Conservation (phyloP, 495 filamentous ascomycete genomes). For the Neurospora sp. region DNA sequence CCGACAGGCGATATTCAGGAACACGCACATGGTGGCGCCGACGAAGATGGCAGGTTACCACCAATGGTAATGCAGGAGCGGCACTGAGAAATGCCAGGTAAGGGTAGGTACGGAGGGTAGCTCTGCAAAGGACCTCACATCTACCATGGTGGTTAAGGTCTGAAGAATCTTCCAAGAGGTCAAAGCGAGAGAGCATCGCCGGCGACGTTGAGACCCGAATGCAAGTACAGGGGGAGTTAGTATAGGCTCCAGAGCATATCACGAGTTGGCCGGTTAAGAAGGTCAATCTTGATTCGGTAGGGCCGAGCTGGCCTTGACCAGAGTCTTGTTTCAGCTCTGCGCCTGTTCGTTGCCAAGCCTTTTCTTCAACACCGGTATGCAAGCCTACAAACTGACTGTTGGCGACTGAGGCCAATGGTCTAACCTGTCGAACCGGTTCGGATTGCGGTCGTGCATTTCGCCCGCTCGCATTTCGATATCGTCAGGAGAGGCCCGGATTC, state of each 20-base stretch:
- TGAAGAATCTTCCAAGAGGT: conserved; percentile 28
- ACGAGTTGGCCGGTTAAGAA: not conserved
- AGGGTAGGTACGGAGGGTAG: not conserved
- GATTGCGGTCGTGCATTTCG: not conserved
- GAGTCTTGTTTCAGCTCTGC: not conserved
- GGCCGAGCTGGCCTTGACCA: not conserved
- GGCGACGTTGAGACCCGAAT: conserved; percentile 2
- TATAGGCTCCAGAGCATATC: not conserved
- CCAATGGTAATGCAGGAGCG: conserved; percentile 19
- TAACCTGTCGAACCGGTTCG: not conserved
- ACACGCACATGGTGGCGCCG: conserved; percentile 4
- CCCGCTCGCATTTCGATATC: not conserved
- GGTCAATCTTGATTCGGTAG: not conserved
- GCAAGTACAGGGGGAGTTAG: not conserved
- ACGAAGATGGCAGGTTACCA: conserved; percentile 1
- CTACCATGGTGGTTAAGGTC: conserved; percentile 8
- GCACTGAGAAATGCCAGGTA: conserved; percentile 4
- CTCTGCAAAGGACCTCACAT: not conserved
- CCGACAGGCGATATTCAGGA: conserved; percentile 16
- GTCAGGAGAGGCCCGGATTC: not conserved
- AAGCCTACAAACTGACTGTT: not conserved
- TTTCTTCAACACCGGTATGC: not conserved
- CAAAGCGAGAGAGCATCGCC: conserved; percentile 15
- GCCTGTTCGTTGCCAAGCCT: not conserved
- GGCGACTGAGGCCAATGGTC: not conserved